Percentiles rank a stretch among this genome's conserved stretches.
Conservation (phyloP, 148 eudicot species). For the Suaeda aralocaspica region DNA sequence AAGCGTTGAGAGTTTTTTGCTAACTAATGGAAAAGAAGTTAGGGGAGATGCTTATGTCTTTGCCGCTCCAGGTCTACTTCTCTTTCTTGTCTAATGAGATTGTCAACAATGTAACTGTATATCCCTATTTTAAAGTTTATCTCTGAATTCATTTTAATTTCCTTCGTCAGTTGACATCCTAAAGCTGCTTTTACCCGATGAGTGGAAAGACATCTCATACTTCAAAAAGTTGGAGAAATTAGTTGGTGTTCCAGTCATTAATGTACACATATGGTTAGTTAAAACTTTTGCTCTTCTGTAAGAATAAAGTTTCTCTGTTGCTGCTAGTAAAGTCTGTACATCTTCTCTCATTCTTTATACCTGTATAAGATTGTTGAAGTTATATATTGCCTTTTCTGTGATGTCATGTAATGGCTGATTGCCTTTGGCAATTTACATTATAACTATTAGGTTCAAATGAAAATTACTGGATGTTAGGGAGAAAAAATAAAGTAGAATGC, state of each 20-base stretch:
- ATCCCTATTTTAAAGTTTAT: background rate
- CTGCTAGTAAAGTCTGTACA: background rate
- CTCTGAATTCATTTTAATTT: background rate
- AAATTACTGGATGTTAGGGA: too few relatives aligned
- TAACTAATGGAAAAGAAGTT: constrained; percentile 59
- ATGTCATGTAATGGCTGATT: background rate
- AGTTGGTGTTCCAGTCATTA: constrained; percentile 97
- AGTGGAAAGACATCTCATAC: constrained; percentile 79
- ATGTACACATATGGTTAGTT: constrained; percentile 97
- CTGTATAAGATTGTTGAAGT: background rate
- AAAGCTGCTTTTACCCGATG: constrained; percentile 83
- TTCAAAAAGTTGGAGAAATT: constrained; percentile 82
- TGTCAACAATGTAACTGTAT: too few relatives aligned
- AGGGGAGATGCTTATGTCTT: constrained; percentile 84
- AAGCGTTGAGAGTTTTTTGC: constrained; percentile 56
- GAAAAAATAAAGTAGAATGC: too few relatives aligned
- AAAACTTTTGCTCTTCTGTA: constrained; percentile 5
- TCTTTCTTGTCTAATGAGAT: constrained; percentile 1
- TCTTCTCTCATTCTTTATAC: background rate
- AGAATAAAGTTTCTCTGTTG: background rate
- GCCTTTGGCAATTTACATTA: background rate
- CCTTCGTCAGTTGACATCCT: constrained; percentile 63
- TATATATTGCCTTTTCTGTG: background rate
- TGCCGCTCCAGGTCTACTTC: constrained; percentile 76
- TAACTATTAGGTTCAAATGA: too few relatives aligned